phyloP scores from a whole-genome alignment of 78 protist species.

The Guillardia theta region DNA sequence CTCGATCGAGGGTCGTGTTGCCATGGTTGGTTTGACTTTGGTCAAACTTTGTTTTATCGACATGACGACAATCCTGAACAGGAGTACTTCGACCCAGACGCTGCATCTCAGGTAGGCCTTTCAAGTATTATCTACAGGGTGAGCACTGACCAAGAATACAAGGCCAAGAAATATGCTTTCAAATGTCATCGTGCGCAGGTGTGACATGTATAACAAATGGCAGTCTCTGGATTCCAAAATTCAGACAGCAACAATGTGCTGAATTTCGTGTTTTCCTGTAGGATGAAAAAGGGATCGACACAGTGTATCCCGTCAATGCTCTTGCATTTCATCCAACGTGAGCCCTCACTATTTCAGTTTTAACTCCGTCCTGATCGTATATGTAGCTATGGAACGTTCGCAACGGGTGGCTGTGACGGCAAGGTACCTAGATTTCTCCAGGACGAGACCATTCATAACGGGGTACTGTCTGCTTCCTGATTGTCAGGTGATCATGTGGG shows the following conservation, averaged over 20 bases:
- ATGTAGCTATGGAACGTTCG: conserved; percentile 79
- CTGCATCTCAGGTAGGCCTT: neutral
- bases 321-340: conserved; percentile 84
- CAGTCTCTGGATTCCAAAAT: neutral
- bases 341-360: neutral
- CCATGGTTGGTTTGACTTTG: no score
- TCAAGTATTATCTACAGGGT: no score
- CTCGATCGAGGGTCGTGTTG: conserved; percentile 88
- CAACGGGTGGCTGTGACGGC: conserved; percentile 96
- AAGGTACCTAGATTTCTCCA: no score
- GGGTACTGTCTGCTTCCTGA: no score
- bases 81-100: conserved; percentile 78
- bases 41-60: no score
- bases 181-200: conserved; percentile 83
- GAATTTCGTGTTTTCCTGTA: neutral
- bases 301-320: conserved; percentile 90
- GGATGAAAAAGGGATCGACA: conserved; percentile 53
- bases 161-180: conserved; percentile 84
- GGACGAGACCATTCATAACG: no score
- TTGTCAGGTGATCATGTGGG: conserved; percentile 93
- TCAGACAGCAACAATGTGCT: neutral
- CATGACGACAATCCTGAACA: no score
- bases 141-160: no score
- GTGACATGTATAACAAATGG: no score
- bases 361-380: neutral